Conservation (phyloP, 2,329 filamentous ascomycete genomes). For the Myriangium duriaei region DNA sequence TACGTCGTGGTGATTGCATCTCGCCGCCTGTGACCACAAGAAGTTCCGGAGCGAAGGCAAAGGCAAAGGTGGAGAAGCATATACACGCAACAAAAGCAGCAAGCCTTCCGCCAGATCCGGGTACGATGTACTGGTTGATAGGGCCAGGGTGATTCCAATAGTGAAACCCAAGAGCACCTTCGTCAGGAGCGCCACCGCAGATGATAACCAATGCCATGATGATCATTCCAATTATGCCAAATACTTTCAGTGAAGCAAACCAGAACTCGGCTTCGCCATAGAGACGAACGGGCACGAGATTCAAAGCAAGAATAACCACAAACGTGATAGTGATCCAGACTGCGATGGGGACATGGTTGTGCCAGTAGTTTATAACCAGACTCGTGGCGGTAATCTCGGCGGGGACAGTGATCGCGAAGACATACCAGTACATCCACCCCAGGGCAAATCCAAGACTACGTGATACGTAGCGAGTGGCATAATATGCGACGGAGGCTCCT, state of each 20-base stretch:
- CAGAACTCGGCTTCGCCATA: conserved; percentile 43
- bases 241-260: conserved; percentile 38
- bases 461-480: conserved; percentile 32
- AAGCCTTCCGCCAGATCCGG: too few species aligned
- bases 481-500: conserved; percentile 38
- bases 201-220: conserved; percentile 43
- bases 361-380: conserved; percentile 26
- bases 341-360: conserved; percentile 26
- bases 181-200: conserved; percentile 42
- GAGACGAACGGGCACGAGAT: conserved; percentile 35
- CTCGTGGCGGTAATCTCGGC: conserved; percentile 27
- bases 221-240: conserved; percentile 39
- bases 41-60: conserved; percentile 44
- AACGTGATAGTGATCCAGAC: conserved; percentile 28
- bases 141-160: conserved; percentile 41
- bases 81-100: too few species aligned
- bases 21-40: conserved; percentile 44
- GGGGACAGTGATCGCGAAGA: conserved; percentile 27
- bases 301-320: conserved; percentile 30
- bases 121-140: too few species aligned
- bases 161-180: conserved; percentile 38
- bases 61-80: conserved; percentile 42
- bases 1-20: conserved; percentile 45
- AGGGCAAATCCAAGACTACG: conserved; percentile 33
- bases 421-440: conserved; percentile 32